Evolutionary conservation across 1,284 basidiomycete genomes (phyloP).

Genomic region (Tilletia walkeri): DNA sequence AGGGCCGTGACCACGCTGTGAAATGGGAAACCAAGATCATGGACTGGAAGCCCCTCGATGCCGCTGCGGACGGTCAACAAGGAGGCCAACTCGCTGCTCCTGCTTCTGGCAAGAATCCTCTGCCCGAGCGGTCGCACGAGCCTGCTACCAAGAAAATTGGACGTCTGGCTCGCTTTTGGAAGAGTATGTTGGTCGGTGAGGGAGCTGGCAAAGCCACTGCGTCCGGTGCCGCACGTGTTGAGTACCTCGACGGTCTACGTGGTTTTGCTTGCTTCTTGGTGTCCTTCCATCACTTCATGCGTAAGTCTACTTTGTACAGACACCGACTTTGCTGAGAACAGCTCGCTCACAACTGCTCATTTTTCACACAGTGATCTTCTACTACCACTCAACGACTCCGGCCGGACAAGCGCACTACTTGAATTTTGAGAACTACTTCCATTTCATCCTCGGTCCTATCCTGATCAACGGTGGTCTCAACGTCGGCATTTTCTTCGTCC

Average conservation of each 20-base stretch:
- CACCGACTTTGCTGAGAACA: no score
- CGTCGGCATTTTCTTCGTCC: conserved; percentile 47
- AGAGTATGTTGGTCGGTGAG: conserved; percentile 35
- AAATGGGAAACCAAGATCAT: conserved; percentile 30
- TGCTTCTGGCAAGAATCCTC: conserved; percentile 28
- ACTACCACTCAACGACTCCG: conserved; percentile 35
- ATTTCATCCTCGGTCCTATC: conserved; percentile 37
- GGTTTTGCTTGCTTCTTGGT: conserved; percentile 49
- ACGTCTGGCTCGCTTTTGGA: conserved; percentile 26
- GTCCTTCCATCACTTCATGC: conserved; percentile 48
- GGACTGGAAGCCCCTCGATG: conserved; percentile 39
- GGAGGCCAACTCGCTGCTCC: conserved; percentile 37
- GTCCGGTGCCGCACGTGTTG: conserved; percentile 40
- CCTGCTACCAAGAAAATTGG: conserved; percentile 27
- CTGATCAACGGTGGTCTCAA: conserved; percentile 43
- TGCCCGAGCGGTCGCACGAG: neutral
- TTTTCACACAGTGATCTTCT: conserved; percentile 34
- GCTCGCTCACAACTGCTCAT: no score
- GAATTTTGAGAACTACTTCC: conserved; percentile 42
- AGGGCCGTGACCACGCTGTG: conserved; percentile 4
- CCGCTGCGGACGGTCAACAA: conserved; percentile 30
- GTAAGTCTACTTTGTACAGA: no score
- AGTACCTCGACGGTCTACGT: conserved; percentile 47
- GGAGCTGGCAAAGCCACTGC: conserved; percentile 35
- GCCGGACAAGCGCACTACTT: conserved; percentile 30